Base-by-base conservation (phyloP, 2,329 filamentous ascomycete genomes). In the Paracoccidioides brasiliensis region DNA sequence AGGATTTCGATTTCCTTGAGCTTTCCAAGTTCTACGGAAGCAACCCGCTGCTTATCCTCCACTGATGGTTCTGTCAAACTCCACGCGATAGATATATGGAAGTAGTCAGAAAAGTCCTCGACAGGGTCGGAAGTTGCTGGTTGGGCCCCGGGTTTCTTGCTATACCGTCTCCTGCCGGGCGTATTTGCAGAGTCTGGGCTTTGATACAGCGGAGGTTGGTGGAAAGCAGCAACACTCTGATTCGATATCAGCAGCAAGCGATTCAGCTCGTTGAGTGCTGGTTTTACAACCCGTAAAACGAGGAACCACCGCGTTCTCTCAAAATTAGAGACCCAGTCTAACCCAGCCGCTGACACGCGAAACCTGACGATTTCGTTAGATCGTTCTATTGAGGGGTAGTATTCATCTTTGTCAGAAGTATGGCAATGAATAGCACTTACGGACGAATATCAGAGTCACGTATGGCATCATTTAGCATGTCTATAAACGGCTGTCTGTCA, bases 1-100 rank as follows among this genome's bases (percentile, higher is more conserved):
- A 60, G 68, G 43, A 90, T 72, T 2, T 65, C 64, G 61, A 83
- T 76, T 0, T 63, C 64, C 8, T 59, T 63, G 9, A 80, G 54
- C 6, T 56, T 63, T 3, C 59, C 64, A 10, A 66, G 54, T 48
- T 66, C 58, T 33, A 69, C 58, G 7, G 40, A 38, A 12, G 58
- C 53, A 28, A 69, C 57, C 32, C 64, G 64, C 52, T 67, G 59
- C 14, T 65, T 63, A 12, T 78, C 64, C 38, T 78, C 74, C 3
- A 71, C 57, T 5, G 69, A 73, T 0, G 81, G 83, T 44, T 73
- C 67, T 8, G 75, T 69, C 59, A 91, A 76, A 0, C 80, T 85
- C 93, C 91, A 97, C 0, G 85, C 93, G 55, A 98, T 81, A 48
- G 90, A 95, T 57, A 97, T 74, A 70, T 98, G 93, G 65, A 96